Conservation (phyloP, 139 green algal species). For the Chlamydomonas incerta region DNA sequence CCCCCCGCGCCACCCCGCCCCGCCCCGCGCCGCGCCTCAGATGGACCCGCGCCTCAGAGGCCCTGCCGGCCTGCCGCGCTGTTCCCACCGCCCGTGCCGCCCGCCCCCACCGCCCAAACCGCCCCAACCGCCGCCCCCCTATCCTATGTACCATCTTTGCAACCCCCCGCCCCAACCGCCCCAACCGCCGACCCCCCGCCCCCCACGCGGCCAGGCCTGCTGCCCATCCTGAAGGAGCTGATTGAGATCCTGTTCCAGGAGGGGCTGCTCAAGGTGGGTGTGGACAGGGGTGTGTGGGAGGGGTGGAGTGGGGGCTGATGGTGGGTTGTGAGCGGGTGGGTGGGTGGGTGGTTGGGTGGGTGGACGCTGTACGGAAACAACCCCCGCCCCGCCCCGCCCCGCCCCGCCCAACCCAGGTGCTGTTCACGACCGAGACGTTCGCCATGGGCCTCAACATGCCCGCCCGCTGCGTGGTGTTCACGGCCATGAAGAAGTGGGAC, state of each 20-base stretch:
- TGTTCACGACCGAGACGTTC: constrained; percentile 97
- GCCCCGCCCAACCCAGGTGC: constrained; percentile 56
- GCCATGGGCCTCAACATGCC: constrained; percentile 99
- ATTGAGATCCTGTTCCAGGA: constrained; percentile 98
- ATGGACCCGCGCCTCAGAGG: too few relatives aligned
- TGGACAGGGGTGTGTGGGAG: neutral
- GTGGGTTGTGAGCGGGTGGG: too few relatives aligned
- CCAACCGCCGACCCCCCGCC: neutral
- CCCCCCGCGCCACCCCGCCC: too few relatives aligned
- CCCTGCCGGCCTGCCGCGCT: too few relatives aligned
- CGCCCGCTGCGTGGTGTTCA: constrained; percentile 94
- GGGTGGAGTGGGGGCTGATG: neutral
- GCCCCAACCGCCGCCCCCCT: too few relatives aligned
- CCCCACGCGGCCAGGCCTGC: constrained; percentile 73
- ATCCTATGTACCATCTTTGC: too few relatives aligned
- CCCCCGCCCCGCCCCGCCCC: neutral
- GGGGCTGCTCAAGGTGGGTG: constrained; percentile 53
- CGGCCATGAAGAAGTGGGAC: constrained; percentile 92
- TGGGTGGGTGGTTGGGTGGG: neutral
- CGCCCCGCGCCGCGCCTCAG: too few relatives aligned
- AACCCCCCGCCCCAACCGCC: too few relatives aligned
- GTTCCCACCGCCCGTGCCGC: too few relatives aligned
- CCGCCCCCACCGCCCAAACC: too few relatives aligned
- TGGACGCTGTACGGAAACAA: too few relatives aligned
- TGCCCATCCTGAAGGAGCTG: constrained; percentile 98